Percentiles rank a stretch among this genome's conserved stretches.
Evolutionary conservation across 2,329 filamentous ascomycete species (phyloP).

Genomic region (Fusarium sp.): DNA sequence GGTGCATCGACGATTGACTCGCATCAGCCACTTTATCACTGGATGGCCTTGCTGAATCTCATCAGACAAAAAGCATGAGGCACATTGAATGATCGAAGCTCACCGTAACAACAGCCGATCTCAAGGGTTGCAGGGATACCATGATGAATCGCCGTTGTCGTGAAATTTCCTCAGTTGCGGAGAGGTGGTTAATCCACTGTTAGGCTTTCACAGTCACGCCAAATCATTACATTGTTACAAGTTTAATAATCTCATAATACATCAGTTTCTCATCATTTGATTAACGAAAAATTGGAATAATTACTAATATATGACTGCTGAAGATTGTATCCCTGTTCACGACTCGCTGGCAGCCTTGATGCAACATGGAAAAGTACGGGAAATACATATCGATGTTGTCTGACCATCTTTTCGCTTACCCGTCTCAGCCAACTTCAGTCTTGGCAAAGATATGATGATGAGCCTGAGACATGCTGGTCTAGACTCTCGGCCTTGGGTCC

Average conservation of each 20-base stretch:
- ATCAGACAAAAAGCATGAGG: constrained; percentile 8
- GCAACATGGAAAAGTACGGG: constrained; percentile 16
- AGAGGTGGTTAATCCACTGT: background rate
- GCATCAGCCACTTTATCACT: constrained; percentile 31
- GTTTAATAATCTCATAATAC: constrained; percentile 16
- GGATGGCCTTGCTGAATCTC: constrained; percentile 8
- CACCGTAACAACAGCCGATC: background rate
- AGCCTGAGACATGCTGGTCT: constrained; percentile 28
- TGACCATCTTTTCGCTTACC: constrained; percentile 13
- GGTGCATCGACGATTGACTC: constrained; percentile 17
- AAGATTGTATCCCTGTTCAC: constrained; percentile 9
- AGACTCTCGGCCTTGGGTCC: constrained; percentile 13
- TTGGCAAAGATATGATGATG: constrained; percentile 4
- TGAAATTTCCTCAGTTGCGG: background rate
- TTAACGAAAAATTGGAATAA: background rate
- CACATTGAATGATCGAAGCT: constrained; percentile 22
- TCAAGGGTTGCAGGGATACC: constrained; percentile 17
- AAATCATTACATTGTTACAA: background rate
- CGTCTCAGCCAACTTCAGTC: constrained; percentile 1
- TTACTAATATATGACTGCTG: constrained; percentile 7
- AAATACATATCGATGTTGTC: constrained; percentile 19
- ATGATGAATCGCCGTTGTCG: background rate
- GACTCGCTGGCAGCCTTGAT: background rate
- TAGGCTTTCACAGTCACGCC: background rate
- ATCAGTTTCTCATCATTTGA: background rate